phyloP scores from a whole-genome alignment of 768 basidiomycete genomes.

The Paxillus ammoniavirescens region DNA sequence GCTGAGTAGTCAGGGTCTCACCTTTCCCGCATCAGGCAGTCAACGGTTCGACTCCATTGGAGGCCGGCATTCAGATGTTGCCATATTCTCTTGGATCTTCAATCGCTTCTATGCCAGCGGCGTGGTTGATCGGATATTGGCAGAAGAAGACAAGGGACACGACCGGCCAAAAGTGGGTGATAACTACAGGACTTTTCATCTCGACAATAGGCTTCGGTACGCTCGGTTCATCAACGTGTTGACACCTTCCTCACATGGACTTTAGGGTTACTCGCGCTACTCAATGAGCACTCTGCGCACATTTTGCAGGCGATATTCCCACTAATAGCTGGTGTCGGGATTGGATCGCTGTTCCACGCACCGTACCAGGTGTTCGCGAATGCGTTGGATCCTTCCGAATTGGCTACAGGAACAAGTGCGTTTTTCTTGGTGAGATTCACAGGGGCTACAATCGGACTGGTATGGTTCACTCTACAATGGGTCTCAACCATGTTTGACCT shows the following conservation, averaged over 20 bases:
- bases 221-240: slow-evolving; percentile 3
- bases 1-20: slow-evolving; percentile 1
- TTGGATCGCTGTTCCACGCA: slow-evolving; percentile 84
- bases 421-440: slow-evolving; percentile 89
- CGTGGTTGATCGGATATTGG: slow-evolving; percentile 77
- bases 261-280: slow-evolving; percentile 64
- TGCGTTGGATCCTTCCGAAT: slow-evolving; percentile 60
- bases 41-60: slow-evolving; percentile 64
- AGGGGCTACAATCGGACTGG: slow-evolving; percentile 79
- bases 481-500: slow-evolving; percentile 13
- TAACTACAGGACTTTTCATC: slow-evolving; percentile 60
- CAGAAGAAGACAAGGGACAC: slow-evolving; percentile 57
- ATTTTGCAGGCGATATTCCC: slow-evolving; percentile 55
- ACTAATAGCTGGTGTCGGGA: slow-evolving; percentile 69
- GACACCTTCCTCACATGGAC: slow-evolving; percentile 11
- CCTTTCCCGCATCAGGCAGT: slow-evolving; percentile 49
- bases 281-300: slow-evolving; percentile 51
- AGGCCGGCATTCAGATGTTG: slow-evolving; percentile 72
- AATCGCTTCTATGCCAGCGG: slow-evolving; percentile 79
- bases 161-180: slow-evolving; percentile 63
- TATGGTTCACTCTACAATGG: slow-evolving; percentile 35
- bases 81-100: slow-evolving; percentile 87
- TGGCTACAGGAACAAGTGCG: slow-evolving; percentile 80
- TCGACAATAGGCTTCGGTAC: slow-evolving; percentile 75
- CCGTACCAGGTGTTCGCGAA: slow-evolving; percentile 79